Evolutionary conservation across 805 yeast species (phyloP), one percentile per base, ranked within the genome.

Genomic region (Diddensiella santjacobensis): DNA sequence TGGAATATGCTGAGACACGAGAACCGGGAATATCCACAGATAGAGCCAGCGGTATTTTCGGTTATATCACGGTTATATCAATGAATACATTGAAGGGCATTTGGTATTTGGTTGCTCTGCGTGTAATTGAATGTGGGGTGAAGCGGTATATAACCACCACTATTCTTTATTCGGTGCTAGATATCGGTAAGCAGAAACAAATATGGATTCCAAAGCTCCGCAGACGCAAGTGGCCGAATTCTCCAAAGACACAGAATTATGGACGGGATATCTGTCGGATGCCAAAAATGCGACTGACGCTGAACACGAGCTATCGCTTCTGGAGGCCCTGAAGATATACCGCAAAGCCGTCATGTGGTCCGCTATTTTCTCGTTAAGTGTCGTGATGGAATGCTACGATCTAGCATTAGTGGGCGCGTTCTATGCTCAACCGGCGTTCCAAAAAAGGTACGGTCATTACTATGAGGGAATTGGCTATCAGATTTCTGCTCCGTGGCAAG

Each of bases 351-450:
- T 68, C 3, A 53, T 67, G 47, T 75, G 79, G 80, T 69, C 78
- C 2, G 50, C 73, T 13, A 60, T 73, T 23, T 58, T 74, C 29
- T 70, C 77, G 3, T 55, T 71, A 8, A 68, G 74, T 22, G 63
- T 76, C 45, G 56, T 75, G 47, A 74, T 74, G 79, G 79, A 74
- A 52, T 80, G 79, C 17, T 75, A 72, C 58, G 80, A 75, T 53
- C 59, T 66, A n/a, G 63, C 62, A 37, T 60, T 76, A 38, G 61
- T 75, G 39, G 58, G 62, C 23, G 62, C 73, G 5, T 70, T 77
- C 56, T 75, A 64, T 60, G 77, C 72, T 3, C 67, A 71, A 55
- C 75, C 77, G 1, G 66, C 70, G 19, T 76, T 76, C 53, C 58
- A 61, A 39, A 56, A 54, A 40, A 67, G 68, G 53, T 76, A 67